These are phyloP conservation scores for Hyparrhenia diplandra DNA, from an alignment of 176 grass and related monocot genomes.

Conservation along the genomic window DNA sequence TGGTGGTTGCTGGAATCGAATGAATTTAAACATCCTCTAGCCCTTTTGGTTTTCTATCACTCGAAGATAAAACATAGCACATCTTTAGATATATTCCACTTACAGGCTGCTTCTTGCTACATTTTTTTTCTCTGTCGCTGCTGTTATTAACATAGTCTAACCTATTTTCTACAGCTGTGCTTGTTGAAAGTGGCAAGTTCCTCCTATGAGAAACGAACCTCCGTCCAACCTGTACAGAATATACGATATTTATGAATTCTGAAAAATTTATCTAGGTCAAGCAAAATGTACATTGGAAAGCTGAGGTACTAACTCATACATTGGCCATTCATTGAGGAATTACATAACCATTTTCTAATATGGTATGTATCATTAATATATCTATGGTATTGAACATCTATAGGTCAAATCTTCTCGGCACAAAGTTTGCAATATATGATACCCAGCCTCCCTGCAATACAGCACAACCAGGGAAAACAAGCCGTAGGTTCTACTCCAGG, in stretches of 20 bases:
- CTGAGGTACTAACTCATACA: conserved; percentile 52
- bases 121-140: not conserved
- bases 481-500: conserved; percentile 63
- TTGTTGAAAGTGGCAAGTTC: conserved; percentile 78
- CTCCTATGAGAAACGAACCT: conserved; percentile 82
- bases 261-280: conserved; percentile 73
- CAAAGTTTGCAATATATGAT: conserved; percentile 84
- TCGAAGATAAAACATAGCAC: not conserved
- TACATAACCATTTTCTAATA: conserved; percentile 11
- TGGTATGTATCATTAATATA: conserved; percentile 19
- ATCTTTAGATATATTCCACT: not conserved
- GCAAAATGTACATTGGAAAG: conserved; percentile 80
- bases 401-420: conserved; percentile 94
- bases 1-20: not conserved
- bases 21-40: not conserved
- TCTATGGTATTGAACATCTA: conserved; percentile 16
- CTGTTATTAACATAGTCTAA: conserved; percentile 18
- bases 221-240: conserved; percentile 83
- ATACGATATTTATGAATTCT: conserved; percentile 79
- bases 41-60: conserved; percentile 5
- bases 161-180: conserved; percentile 50
- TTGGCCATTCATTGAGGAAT: conserved; percentile 11
- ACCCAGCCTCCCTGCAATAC: conserved; percentile 59
- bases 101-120: conserved; percentile 14
- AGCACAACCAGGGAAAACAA: conserved; percentile 46